Conservation (phyloP, 1,284 basidiomycete species). For the Pseudomicrostroma phylloplanum region DNA sequence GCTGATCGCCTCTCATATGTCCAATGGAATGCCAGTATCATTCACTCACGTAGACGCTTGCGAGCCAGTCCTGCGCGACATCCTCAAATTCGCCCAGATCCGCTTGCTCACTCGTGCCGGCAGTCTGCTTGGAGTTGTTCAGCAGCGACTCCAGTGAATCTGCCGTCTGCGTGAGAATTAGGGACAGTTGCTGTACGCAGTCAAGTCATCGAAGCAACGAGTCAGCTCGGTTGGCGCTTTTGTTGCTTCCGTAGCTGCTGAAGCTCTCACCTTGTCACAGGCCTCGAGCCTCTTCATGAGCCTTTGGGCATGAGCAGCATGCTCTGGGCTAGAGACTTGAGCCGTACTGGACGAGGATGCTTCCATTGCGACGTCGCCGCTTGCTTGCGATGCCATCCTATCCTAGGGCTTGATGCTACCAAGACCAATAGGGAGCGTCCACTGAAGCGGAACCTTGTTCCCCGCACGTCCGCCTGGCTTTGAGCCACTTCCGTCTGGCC, state of each 20-base stretch:
- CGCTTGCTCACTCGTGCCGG: not conserved
- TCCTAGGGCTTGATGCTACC: too few species aligned
- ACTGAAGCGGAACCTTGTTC: too few species aligned
- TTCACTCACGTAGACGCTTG: constrained; percentile 2
- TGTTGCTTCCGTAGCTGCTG: not conserved
- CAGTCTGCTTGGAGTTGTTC: not conserved
- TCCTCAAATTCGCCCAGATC: not conserved
- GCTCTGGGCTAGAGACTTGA: not conserved
- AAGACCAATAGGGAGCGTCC: too few species aligned
- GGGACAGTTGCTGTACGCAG: not conserved
- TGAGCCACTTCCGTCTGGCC: too few species aligned
- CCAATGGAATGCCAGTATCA: not conserved
- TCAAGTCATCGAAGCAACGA: not conserved
- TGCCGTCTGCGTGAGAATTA: not conserved
- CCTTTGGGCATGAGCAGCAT: constrained; percentile 2
- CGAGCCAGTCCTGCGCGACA: constrained; percentile 1
- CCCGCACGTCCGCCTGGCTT: too few species aligned
- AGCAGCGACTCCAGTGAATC: not conserved
- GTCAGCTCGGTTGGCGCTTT: not conserved
- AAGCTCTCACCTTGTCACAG: not conserved
- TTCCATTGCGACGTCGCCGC: too few species aligned
- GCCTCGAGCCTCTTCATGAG: not conserved
- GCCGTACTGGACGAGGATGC: too few species aligned
- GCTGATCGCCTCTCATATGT: not conserved
- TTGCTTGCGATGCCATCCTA: too few species aligned